These are phyloP conservation scores for Pilasporangium apinafurcum DNA, from an alignment of 352 stramenopile species.

Conservation along the genomic window DNA sequence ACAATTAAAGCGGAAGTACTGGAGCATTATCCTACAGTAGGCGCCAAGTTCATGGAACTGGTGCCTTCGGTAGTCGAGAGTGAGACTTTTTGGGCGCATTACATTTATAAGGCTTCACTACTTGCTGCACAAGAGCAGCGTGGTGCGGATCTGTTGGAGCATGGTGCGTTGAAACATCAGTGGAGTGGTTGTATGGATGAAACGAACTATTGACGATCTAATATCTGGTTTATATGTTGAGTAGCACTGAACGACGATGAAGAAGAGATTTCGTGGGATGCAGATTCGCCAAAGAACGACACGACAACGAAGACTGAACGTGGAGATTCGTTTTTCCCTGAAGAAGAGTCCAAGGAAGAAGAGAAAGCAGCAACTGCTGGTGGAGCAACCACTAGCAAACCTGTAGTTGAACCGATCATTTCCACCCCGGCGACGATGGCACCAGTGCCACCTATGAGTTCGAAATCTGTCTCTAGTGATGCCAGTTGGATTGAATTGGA, in stretches of 20 bases:
- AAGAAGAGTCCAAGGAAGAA: constrained; percentile 39
- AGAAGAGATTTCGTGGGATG: constrained; percentile 65
- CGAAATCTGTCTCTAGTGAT: constrained; percentile 37
- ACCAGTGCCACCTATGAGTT: background rate
- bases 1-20: constrained; percentile 49
- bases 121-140: constrained; percentile 63
- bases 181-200: background rate
- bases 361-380: background rate
- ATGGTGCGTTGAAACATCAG: constrained; percentile 21
- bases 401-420: no score
- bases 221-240: constrained; percentile 2
- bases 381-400: background rate
- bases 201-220: background rate
- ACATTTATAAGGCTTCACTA: constrained; percentile 71
- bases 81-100: constrained; percentile 62
- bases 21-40: constrained; percentile 54
- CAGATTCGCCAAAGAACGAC: constrained; percentile 47
- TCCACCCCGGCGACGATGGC: background rate
- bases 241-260: constrained; percentile 53
- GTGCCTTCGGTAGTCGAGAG: constrained; percentile 40
- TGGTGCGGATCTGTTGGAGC: constrained; percentile 50
- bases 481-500: constrained; percentile 64
- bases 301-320: constrained; percentile 21
- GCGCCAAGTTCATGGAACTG: constrained; percentile 46
- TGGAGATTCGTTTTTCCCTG: constrained; percentile 25